Evolutionary conservation across 1,139 yeast species (phyloP).

Genomic region (Saccharomyces hybrid): DNA sequence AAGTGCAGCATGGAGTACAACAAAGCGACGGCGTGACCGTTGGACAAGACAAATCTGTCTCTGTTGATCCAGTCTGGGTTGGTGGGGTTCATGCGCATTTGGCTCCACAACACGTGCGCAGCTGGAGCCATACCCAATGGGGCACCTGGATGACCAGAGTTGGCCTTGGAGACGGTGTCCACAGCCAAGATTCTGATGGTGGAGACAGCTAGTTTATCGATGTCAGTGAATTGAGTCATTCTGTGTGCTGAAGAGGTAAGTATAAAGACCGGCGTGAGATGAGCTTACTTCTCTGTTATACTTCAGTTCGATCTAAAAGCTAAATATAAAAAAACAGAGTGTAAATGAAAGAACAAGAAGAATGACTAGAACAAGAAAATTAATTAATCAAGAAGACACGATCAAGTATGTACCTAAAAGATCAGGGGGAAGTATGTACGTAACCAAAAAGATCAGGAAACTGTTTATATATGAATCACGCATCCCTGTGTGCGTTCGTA

Average conservation of each 20-base stretch:
- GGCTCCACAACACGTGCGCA: constrained; percentile 66
- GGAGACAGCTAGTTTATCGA: constrained; percentile 72
- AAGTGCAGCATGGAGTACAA: constrained; percentile 80
- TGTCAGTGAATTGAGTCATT: constrained; percentile 35
- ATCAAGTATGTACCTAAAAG: background rate
- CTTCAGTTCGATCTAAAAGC: background rate
- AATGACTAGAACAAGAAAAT: background rate
- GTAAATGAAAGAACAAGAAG: background rate
- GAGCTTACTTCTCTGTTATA: background rate
- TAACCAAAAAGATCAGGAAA: background rate
- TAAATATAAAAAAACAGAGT: background rate
- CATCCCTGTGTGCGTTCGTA: background rate
- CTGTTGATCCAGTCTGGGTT: constrained; percentile 90
- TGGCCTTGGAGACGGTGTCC: constrained; percentile 82
- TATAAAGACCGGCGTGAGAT: background rate
- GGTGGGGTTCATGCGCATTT: constrained; percentile 82
- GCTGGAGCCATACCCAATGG: constrained; percentile 97
- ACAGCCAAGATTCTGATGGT: constrained; percentile 88
- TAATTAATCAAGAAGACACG: background rate
- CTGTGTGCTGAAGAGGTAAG: background rate
- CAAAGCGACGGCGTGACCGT: constrained; percentile 95
- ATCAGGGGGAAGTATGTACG: background rate
- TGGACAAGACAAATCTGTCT: constrained; percentile 90
- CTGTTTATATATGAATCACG: background rate
- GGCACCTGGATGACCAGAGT: constrained; percentile 99